Evolutionary conservation across 2,329 filamentous ascomycete species (phyloP).

Genomic region (Amauroascus niger): DNA sequence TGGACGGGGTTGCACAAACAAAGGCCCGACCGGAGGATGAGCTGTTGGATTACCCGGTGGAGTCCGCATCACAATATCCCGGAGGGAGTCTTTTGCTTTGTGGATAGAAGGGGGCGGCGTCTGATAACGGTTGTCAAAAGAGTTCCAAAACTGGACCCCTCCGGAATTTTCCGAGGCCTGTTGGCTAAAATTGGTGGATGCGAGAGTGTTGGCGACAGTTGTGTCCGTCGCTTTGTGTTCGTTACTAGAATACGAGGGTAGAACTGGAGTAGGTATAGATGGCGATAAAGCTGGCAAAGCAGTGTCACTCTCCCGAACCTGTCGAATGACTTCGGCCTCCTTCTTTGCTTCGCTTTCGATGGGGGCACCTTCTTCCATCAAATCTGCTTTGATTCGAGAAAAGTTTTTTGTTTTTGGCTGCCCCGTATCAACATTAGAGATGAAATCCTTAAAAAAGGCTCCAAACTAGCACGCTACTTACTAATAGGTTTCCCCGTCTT

Average conservation of each 20-base stretch:
- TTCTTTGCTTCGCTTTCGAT: constrained; percentile 80
- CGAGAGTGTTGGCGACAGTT: constrained; percentile 26
- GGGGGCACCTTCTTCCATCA: constrained; percentile 79
- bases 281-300: constrained; percentile 42
- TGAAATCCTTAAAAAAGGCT: neutral
- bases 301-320: constrained; percentile 82
- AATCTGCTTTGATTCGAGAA: constrained; percentile 78
- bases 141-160: constrained; percentile 68
- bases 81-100: constrained; percentile 27
- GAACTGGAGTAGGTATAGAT: constrained; percentile 36
- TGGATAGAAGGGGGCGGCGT: constrained; percentile 51
- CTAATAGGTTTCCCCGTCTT: constrained; percentile 76
- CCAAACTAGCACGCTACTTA: constrained; percentile 40
- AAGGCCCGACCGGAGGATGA: neutral
- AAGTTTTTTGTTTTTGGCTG: constrained; percentile 96
- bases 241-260: constrained; percentile 2
- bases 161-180: constrained; percentile 63
- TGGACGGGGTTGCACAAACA: constrained; percentile 18
- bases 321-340: constrained; percentile 90
- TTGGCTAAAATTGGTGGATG: constrained; percentile 62
- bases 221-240: constrained; percentile 22
- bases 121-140: constrained; percentile 57
- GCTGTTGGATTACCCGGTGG: constrained; percentile 27
- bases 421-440: constrained; percentile 13
- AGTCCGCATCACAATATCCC: constrained; percentile 34